Base-by-base conservation (phyloP, 1,284 basidiomycete genomes). In the Afroboletus lepidellus region DNA sequence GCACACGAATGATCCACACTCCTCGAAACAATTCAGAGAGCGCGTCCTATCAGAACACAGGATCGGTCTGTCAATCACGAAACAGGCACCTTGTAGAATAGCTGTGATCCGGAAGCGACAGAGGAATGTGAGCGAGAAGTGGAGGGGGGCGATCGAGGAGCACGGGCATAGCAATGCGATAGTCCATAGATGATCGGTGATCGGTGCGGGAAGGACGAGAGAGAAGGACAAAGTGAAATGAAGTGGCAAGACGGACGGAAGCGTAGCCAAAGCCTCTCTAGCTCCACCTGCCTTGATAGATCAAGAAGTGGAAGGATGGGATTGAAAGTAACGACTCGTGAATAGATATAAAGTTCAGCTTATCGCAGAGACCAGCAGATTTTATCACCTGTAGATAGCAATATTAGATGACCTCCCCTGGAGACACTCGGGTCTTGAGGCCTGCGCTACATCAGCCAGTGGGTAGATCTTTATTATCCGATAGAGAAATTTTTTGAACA, bases 181-280 rank as follows among this genome's bases (percentile, higher is more conserved):
- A 21, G 23, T 25, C 32, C 18, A 45, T 45, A 45, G 21, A 45
- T 34, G 43, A 45, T 45, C 43, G 43, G 33, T n/a, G 43, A 45
- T 34, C 32, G 32, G 16, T 21, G 21, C 23, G 23, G n/a, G 23
- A 41, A 41, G 15, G 5, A 5, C 8, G 23, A 15, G 32, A 34
- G 23, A 34, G 23, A 45, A 34, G 30, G n/a, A 29, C 18, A 15
- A 16, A 20, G 18, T n/a, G 13, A 45, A 45, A 36, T 45, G 43
- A 45, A 45, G 43, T 5, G n/a, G 7, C 23, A 24, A 33, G 23
- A 45, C 24, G 32, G 24, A 24, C 23, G 43, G 32, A 45, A 45
- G 32, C 32, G 32, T 18, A 43, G 27, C n/a, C 16, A 2, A 27
- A 27, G 27, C 39, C 8, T 41, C 25, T 21, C 8, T 16, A 23